These are phyloP conservation scores for Prinsepia uniflora DNA, from an alignment of 306 rosid species.

Conservation along the genomic window DNA sequence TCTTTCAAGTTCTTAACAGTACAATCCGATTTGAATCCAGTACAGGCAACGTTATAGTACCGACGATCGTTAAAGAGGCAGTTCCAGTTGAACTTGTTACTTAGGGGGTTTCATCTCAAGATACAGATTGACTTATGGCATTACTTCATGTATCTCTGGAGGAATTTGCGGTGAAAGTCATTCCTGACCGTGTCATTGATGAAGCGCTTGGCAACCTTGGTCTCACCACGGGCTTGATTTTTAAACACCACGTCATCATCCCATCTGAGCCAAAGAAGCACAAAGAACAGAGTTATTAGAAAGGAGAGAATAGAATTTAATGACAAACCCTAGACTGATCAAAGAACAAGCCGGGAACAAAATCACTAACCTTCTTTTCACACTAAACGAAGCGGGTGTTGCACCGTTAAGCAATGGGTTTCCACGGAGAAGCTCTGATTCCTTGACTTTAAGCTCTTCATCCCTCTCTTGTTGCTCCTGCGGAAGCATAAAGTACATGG, in stretches of 20 bases:
- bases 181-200: conserved; percentile 89
- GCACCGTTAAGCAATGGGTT: conserved; percentile 75
- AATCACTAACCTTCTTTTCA: conserved; percentile 66
- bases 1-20: background rate
- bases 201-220: conserved; percentile 82
- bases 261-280: conserved; percentile 46
- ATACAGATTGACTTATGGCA: background rate
- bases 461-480: conserved; percentile 67
- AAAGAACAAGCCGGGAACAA: background rate
- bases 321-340: background rate
- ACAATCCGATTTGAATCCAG: background rate
- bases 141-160: conserved; percentile 89
- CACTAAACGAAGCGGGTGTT: conserved; percentile 47
- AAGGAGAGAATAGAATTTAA: too few relatives aligned
- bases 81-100: background rate
- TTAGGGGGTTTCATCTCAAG: background rate
- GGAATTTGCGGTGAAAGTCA: conserved; percentile 89
- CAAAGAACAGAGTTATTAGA: background rate
- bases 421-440: conserved; percentile 78
- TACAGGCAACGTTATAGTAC: background rate
- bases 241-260: conserved; percentile 93
- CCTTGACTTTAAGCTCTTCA: conserved; percentile 91
- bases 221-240: conserved; percentile 91
- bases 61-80: background rate
- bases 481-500: conserved; percentile 18